phyloP scores from a whole-genome alignment of 805 yeast species.

The Yarrowia bubula region DNA sequence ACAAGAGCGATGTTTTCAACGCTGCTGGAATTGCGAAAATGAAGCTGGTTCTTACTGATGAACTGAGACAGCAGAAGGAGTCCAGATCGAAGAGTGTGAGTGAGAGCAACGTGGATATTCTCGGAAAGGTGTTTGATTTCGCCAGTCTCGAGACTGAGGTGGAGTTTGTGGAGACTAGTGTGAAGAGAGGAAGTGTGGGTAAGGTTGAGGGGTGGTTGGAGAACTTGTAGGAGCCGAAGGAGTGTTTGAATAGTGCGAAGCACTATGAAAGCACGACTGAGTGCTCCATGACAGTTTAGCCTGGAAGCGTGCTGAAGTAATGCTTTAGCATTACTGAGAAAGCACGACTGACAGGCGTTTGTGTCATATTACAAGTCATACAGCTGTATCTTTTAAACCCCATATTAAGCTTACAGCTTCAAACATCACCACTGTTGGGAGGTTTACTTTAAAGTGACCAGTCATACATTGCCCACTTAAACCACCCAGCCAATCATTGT shows the following conservation, averaged over 20 bases:
- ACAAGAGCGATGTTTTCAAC: slow-evolving; percentile 82
- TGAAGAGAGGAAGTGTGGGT: not conserved
- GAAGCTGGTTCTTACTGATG: not conserved
- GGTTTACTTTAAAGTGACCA: no score
- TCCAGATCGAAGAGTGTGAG: slow-evolving; percentile 2
- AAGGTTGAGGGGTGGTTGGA: slow-evolving; percentile 22
- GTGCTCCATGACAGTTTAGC: no score
- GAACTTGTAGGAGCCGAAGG: not conserved
- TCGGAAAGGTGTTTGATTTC: slow-evolving; percentile 22
- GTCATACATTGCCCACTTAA: no score
- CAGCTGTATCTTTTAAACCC: no score
- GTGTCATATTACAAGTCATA: no score
- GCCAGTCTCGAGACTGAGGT: slow-evolving; percentile 21
- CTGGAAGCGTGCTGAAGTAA: no score
- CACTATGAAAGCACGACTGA: not conserved
- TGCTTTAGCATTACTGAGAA: no score
- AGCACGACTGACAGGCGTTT: no score
- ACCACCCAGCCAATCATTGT: no score
- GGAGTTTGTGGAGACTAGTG: slow-evolving; percentile 1
- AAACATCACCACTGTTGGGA: no score
- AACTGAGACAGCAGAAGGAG: slow-evolving; percentile 16
- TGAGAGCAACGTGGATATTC: slow-evolving; percentile 15
- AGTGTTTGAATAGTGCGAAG: not conserved
- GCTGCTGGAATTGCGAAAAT: slow-evolving; percentile 31
- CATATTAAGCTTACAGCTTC: no score